Base-by-base conservation (phyloP, 345 rosid species). In the Moricandia moricandioides region DNA sequence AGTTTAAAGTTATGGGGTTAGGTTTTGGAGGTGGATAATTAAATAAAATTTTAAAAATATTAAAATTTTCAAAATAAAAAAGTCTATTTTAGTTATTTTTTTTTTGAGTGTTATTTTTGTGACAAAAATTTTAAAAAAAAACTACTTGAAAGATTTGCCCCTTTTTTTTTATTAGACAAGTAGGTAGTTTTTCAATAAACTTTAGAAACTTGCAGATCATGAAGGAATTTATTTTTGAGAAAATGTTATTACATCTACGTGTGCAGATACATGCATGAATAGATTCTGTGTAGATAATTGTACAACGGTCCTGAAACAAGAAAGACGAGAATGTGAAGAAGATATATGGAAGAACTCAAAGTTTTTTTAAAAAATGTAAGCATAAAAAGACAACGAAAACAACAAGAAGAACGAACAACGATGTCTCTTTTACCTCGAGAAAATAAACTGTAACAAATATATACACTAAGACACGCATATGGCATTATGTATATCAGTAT, bases 391-490 rank as follows among this genome's bases (percentile, higher is more conserved):
- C 56, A 17, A 16, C 56, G 16, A 49, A 49, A 65, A 87, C 79
- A 82, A 85, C 79, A 83, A 83, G 58, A 79, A 85, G 68, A 79
- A 78, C 79, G 82, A 83, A 85, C 82, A 85, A 83, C 80, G 61
- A 77, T 75, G 74, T 76, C 69, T 75, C 82, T 72, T 78, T 79
- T 75, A 75, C 81, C 78, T 72, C 75, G 81, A 81, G 72, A 78
- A 81, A 73, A 37, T 4, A 51, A 75, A 68, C 82, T 26, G 56
- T 71, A 65, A 65, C 35, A 40, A 70, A 47, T 64, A 55, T 43
- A 69, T 43, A 69, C 64, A 69, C 70, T 7, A 62, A 39, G 43
- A 62, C 59, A 76, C 59, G 64, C 70, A 69, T 69, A 62, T 16
- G 74, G 33, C 14, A 56, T 60, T 60, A 61, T 37, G 27, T 26